Conservation (phyloP, 1,139 yeast genomes). For the Diutina ranongensis region DNA sequence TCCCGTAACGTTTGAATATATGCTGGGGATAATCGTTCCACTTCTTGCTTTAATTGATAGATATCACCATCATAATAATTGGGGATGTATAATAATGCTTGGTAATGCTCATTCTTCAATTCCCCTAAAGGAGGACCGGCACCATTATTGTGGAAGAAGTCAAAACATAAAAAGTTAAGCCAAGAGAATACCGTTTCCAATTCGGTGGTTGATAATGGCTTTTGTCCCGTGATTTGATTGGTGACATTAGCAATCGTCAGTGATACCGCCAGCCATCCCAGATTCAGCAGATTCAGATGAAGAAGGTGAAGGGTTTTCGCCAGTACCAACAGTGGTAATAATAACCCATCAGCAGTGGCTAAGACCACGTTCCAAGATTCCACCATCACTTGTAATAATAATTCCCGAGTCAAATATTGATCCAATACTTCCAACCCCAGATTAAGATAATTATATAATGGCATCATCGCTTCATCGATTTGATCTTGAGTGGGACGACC, state of each 20-base stretch:
- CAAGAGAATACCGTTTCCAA: conserved; percentile 63
- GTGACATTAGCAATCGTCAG: conserved; percentile 41
- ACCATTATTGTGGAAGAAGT: conserved; percentile 73
- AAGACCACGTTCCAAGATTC: conserved; percentile 68
- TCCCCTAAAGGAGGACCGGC: conserved; percentile 68
- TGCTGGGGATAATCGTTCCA: conserved; percentile 45
- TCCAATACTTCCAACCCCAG: conserved; percentile 59
- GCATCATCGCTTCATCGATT: conserved; percentile 59
- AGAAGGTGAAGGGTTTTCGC: background rate
- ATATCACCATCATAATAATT: conserved; percentile 53
- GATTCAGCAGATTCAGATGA: background rate
- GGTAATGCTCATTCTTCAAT: conserved; percentile 54
- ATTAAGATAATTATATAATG: conserved; percentile 66
- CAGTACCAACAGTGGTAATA: conserved; percentile 61
- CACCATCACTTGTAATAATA: conserved; percentile 58
- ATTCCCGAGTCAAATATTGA: conserved; percentile 43
- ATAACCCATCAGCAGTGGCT: conserved; percentile 48
- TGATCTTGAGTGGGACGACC: conserved; percentile 38
- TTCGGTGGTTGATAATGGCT: conserved; percentile 47
- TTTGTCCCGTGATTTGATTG: conserved; percentile 36
- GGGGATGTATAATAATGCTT: conserved; percentile 52
- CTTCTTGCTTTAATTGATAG: conserved; percentile 41
- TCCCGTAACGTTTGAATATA: conserved; percentile 38
- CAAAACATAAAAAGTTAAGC: conserved; percentile 54
- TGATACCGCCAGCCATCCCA: conserved; percentile 37